phyloP scores from a whole-genome alignment of 805 yeast genomes.

The Zygosaccharomyces siamensis region DNA sequence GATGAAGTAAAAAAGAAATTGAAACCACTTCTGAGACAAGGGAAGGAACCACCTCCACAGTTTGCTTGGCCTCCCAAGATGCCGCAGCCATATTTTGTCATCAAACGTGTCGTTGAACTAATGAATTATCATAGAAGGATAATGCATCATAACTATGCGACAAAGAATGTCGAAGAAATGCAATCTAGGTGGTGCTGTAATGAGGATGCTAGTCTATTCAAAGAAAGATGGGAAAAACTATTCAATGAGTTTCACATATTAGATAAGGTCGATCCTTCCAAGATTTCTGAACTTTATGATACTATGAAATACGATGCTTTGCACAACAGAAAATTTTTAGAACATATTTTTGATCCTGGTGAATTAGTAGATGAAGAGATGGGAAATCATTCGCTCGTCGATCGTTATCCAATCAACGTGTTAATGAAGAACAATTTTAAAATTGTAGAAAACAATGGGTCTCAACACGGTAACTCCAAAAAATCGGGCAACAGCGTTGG shows the following conservation, averaged over 20 bases:
- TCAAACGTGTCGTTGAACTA: conserved; percentile 87
- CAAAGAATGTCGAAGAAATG: conserved; percentile 59
- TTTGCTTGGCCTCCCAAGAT: conserved; percentile 98
- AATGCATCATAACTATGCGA: conserved; percentile 72
- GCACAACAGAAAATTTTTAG: conserved; percentile 86
- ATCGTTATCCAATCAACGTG: conserved; percentile 68
- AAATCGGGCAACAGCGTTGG: conserved; percentile 44
- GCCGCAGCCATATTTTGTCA: conserved; percentile 95
- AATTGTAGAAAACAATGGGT: conserved; percentile 39
- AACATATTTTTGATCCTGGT: conserved; percentile 70
- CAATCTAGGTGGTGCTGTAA: conserved; percentile 94
- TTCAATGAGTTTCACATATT: conserved; percentile 87
- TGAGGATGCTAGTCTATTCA: conserved; percentile 85
- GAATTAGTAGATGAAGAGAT: conserved; percentile 29
- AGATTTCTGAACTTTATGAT: conserved; percentile 92
- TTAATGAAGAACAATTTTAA: conserved; percentile 73
- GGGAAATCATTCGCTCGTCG: conserved; percentile 46
- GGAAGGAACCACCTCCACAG: conserved; percentile 94
- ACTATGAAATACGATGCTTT: conserved; percentile 98
- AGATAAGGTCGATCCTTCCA: conserved; percentile 96
- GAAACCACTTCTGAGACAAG: conserved; percentile 90
- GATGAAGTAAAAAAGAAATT: conserved; percentile 95
- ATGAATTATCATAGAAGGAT: conserved; percentile 87
- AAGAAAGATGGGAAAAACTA: conserved; percentile 95
- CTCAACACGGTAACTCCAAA: conserved; percentile 11